Percentiles rank a stretch among this genome's conserved stretches.
phyloP scores from a whole-genome alignment of 768 basidiomycete species.

The Lentinula aciculospora region DNA sequence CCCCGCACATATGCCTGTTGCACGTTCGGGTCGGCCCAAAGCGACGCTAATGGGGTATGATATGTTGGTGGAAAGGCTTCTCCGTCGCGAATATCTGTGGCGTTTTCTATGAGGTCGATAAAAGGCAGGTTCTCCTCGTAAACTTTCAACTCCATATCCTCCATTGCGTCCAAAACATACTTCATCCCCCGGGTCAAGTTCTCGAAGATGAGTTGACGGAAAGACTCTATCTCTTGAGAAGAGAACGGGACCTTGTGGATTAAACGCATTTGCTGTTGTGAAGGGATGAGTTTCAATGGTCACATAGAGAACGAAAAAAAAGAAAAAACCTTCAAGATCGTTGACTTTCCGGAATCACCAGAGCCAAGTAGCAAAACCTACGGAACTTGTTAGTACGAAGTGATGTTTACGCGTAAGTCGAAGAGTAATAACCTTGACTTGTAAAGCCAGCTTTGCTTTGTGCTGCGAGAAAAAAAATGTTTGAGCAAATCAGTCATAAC shows the following conservation, averaged over 20 bases:
- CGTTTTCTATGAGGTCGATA: conserved; percentile 60
- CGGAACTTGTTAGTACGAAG: conserved; percentile 1
- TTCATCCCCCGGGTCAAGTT: conserved; percentile 87
- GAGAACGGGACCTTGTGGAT: conserved; percentile 89
- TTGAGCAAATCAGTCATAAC: not conserved
- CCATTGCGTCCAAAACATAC: conserved; percentile 82
- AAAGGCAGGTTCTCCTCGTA: conserved; percentile 52
- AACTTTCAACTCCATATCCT: conserved; percentile 79
- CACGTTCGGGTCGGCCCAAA: conserved; percentile 78
- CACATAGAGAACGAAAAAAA: not conserved
- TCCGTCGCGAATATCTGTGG: conserved; percentile 68
- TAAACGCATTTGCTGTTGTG: conserved; percentile 85
- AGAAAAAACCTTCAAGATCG: conserved; percentile 68
- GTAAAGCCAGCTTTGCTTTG: conserved; percentile 60
- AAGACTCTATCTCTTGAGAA: conserved; percentile 76
- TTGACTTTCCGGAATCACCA: conserved; percentile 92
- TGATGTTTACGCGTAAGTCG: not conserved
- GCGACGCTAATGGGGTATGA: conserved; percentile 54
- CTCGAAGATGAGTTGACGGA: conserved; percentile 88
- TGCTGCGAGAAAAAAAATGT: conserved; percentile 41
- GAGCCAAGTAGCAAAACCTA: conserved; percentile 88
- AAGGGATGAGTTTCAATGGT: not conserved
- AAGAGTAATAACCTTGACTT: conserved; percentile 59
- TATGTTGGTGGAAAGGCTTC: conserved; percentile 73
- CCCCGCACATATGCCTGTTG: conserved; percentile 75